These are phyloP conservation scores for Candida maltosa DNA, from an alignment of 805 yeast genomes.

Conservation along the genomic window DNA sequence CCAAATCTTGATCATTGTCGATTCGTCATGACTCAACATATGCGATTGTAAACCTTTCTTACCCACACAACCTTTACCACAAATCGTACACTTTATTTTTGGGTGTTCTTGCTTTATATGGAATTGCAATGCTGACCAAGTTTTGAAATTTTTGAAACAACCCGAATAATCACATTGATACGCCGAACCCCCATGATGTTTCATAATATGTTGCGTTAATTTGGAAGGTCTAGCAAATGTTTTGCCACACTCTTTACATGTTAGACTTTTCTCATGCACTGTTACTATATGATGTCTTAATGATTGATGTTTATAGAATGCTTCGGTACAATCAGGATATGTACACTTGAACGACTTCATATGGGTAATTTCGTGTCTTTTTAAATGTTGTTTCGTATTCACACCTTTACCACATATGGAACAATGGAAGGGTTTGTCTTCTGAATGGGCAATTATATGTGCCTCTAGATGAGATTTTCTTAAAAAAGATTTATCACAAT, in stretches of 20 bases:
- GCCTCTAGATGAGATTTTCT: constrained; percentile 80
- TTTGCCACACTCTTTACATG: constrained; percentile 63
- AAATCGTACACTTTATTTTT: constrained; percentile 56
- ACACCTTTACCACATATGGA: constrained; percentile 78
- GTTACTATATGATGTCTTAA: constrained; percentile 67
- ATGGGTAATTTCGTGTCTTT: constrained; percentile 82
- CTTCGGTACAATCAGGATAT: constrained; percentile 58
- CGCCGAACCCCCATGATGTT: constrained; percentile 56
- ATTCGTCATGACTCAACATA: constrained; percentile 61
- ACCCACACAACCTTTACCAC: constrained; percentile 75
- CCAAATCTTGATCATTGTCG: constrained; percentile 57
- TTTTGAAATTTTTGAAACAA: constrained; percentile 58
- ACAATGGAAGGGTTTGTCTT: constrained; percentile 67
- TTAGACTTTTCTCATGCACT: constrained; percentile 55
- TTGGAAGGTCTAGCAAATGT: constrained; percentile 62
- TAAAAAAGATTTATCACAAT: constrained; percentile 63
- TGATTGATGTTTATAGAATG: constrained; percentile 74
- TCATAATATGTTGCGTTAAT: constrained; percentile 62
- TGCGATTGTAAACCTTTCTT: constrained; percentile 68
- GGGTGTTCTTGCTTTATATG: constrained; percentile 77
- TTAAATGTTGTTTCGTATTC: constrained; percentile 74
- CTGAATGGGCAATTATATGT: constrained; percentile 63
- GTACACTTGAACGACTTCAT: constrained; percentile 59
- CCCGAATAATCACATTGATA: constrained; percentile 63
- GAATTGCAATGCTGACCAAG: constrained; percentile 69